Conservation (phyloP, 495 filamentous ascomycete genomes). For the Penicillium ucsense region DNA sequence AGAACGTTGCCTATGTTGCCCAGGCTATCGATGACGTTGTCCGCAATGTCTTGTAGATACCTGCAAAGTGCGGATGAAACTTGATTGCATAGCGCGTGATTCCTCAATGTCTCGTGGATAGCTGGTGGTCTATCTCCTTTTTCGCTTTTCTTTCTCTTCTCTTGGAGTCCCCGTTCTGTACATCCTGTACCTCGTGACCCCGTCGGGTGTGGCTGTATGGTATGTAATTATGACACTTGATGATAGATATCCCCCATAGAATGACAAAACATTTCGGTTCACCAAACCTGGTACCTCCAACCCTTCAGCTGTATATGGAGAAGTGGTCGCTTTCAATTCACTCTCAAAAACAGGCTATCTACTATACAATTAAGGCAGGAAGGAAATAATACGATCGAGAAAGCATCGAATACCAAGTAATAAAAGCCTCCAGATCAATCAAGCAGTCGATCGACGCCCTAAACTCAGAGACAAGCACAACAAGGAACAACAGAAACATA, state of each 20-base stretch:
- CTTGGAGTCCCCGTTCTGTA: no score
- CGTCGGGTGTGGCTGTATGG: constrained; percentile 8
- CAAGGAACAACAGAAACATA: constrained; percentile 2
- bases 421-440: no score
- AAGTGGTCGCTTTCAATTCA: constrained; percentile 5
- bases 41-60: constrained; percentile 28
- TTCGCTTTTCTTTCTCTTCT: no score
- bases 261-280: constrained; percentile 1
- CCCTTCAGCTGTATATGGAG: neutral
- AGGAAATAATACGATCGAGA: neutral
- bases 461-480: no score
- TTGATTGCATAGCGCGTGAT: neutral
- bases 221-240: constrained; percentile 14
- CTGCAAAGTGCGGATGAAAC: neutral
- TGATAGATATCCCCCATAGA: constrained; percentile 19
- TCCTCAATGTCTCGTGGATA: no score
- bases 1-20: constrained; percentile 41
- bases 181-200: neutral
- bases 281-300: no score
- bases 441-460: no score
- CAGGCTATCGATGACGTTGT: constrained; percentile 38
- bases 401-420: no score
- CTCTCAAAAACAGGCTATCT: constrained; percentile 13
- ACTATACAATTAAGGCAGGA: constrained; percentile 16
- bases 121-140: no score